A percentile compares a stretch with the other conserved stretches of the same genome.
Conservation (phyloP, 2,329 filamentous ascomycete genomes). For the Pseudocercospora macadamiae region DNA sequence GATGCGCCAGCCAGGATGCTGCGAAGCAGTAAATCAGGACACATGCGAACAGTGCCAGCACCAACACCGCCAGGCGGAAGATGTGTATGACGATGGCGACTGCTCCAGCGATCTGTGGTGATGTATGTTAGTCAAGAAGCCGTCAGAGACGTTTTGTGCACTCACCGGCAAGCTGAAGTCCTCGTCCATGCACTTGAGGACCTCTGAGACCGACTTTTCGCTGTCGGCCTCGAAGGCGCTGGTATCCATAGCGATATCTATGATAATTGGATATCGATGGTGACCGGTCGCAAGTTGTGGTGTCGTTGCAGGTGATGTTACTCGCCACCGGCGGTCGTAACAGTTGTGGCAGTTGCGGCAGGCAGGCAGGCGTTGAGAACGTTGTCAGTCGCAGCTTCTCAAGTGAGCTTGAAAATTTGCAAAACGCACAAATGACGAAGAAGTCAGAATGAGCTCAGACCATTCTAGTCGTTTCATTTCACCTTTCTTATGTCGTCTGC, state of each 20-base stretch:
- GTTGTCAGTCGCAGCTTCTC: background rate
- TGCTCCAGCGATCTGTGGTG: slow-evolving; percentile 18
- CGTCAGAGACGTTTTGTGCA: background rate
- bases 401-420: background rate
- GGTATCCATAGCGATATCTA: slow-evolving; percentile 15
- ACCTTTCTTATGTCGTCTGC: too few relatives aligned
- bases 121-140: background rate
- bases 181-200: background rate
- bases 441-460: background rate
- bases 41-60: slow-evolving; percentile 15
- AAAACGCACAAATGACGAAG: background rate
- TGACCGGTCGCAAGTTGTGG: background rate
- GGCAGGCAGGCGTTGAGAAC: background rate
- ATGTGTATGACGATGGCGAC: slow-evolving; percentile 16
- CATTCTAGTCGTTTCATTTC: background rate
- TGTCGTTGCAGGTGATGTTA: slow-evolving; percentile 4
- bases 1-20: slow-evolving; percentile 19
- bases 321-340: too few relatives aligned
- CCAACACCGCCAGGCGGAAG: slow-evolving; percentile 13
- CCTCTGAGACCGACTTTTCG: slow-evolving; percentile 1
- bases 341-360: background rate
- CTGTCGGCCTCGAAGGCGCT: slow-evolving; percentile 14
- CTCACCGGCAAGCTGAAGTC: slow-evolving; percentile 16
- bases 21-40: slow-evolving; percentile 19
- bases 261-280: background rate